Conservation (phyloP, 345 rosid genomes). For the Syzygium jambos region DNA sequence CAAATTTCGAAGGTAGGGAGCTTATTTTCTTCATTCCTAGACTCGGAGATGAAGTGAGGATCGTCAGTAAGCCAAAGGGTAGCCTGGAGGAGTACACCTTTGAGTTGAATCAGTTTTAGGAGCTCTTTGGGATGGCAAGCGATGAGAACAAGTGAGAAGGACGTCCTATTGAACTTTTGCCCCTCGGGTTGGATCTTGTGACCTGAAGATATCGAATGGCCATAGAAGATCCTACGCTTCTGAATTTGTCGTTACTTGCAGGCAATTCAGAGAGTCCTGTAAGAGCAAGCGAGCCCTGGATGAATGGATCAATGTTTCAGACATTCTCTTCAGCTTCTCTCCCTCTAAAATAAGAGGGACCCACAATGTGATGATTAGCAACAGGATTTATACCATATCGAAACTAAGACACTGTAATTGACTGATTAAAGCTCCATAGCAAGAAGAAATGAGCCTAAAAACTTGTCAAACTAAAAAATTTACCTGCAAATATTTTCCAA, state of each 20-base stretch:
- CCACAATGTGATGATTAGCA: not conserved
- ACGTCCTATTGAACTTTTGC: not conserved
- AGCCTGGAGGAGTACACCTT: not conserved
- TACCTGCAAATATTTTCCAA: slow-evolving; percentile 19
- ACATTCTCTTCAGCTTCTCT: not conserved
- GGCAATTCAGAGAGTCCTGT: not conserved
- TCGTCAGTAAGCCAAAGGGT: not conserved
- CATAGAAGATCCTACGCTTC: not conserved
- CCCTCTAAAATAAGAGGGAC: not conserved
- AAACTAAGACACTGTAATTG: not conserved
- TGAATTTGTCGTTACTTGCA: not conserved
- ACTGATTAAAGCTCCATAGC: not conserved
- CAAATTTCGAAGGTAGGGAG: not conserved
- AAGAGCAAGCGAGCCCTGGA: not conserved
- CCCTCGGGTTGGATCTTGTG: not conserved
- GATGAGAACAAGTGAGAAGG: not conserved
- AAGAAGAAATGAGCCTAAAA: not conserved
- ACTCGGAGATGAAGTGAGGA: not conserved
- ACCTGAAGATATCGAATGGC: not conserved
- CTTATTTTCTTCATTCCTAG: not conserved
- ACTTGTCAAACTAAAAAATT: not conserved
- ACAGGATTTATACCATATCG: not conserved
- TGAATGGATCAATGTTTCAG: not conserved
- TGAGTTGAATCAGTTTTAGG: not conserved
- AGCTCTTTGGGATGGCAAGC: not conserved